Percentiles rank a stretch among this genome's conserved stretches.
Conservation (phyloP, 768 basidiomycete species). For the Rhizopogon sp. region DNA sequence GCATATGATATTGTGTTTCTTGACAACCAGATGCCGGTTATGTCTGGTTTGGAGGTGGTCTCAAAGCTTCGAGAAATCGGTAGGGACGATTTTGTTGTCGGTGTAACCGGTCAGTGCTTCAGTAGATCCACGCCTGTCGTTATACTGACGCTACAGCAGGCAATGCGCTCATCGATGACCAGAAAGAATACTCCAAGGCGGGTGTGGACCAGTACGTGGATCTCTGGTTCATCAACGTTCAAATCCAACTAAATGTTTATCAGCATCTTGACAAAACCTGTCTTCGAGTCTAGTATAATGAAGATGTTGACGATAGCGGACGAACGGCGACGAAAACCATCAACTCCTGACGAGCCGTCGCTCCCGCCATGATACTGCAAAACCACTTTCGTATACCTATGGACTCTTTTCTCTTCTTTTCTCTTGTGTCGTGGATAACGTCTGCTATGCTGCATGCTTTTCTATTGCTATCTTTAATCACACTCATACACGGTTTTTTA, state of each 20-base stretch:
- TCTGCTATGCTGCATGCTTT: not conserved
- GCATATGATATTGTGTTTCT: constrained; percentile 46
- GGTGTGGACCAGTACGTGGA: constrained; percentile 66
- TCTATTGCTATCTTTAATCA: not conserved
- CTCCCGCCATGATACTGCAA: not conserved
- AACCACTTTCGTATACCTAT: not conserved
- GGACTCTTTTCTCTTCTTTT: not conserved
- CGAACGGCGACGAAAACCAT: constrained; percentile 27
- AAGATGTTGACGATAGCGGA: constrained; percentile 38
- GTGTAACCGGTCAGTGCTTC: constrained; percentile 55
- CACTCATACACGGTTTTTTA: not conserved
- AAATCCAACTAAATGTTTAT: not conserved
- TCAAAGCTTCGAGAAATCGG: constrained; percentile 59
- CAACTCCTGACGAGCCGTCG: not conserved
- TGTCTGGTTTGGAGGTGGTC: constrained; percentile 70
- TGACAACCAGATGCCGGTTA: constrained; percentile 80
- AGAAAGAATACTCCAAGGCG: constrained; percentile 70
- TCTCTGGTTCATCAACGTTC: not conserved
- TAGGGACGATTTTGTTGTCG: constrained; percentile 75
- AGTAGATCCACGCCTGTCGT: not conserved
- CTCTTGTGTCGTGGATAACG: not conserved
- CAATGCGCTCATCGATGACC: constrained; percentile 55
- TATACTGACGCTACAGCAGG: constrained; percentile 29
- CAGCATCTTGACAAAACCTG: constrained; percentile 79
- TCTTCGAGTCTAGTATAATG: constrained; percentile 50